Conservation (phyloP, 2,329 filamentous ascomycete genomes). For the Cadophora luteo-olivacea region DNA sequence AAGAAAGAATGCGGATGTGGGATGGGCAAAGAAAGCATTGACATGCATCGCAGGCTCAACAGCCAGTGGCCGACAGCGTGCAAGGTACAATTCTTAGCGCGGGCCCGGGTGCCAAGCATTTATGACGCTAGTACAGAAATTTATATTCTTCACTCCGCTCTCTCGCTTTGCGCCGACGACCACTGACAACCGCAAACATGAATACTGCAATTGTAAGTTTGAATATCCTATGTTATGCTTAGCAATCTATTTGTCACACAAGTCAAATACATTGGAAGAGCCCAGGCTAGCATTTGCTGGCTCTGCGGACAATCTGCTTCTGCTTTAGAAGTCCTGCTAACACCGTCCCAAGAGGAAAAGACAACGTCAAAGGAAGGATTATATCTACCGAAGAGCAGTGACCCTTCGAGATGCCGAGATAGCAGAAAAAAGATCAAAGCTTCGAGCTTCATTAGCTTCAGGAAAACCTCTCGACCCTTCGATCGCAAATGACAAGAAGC, state of each 20-base stretch:
- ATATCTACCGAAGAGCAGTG: conserved; percentile 89
- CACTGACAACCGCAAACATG: conserved; percentile 31
- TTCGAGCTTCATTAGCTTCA: conserved; percentile 85
- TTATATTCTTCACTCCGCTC: conserved; percentile 26
- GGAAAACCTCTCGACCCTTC: conserved; percentile 84
- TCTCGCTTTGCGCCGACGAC: conserved; percentile 18
- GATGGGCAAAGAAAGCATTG: conserved; percentile 20
- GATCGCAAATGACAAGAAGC: conserved; percentile 83
- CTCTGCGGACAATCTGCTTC: neutral
- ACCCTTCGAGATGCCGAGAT: conserved; percentile 91
- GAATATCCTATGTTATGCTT: neutral
- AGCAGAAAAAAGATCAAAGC: conserved; percentile 85
- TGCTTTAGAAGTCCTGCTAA: conserved; percentile 25
- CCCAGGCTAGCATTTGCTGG: neutral
- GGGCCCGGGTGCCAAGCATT: conserved; percentile 16
- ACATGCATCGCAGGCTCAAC: neutral
- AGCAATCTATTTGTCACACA: neutral
- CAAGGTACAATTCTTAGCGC: conserved; percentile 31
- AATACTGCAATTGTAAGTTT: conserved; percentile 39
- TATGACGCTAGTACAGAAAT: conserved; percentile 26
- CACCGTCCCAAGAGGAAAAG: conserved; percentile 63
- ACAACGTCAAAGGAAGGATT: conserved; percentile 81
- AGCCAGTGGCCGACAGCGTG: neutral
- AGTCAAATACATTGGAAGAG: neutral
- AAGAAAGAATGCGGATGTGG: conserved; percentile 27